phyloP scores from a whole-genome alignment of 495 filamentous ascomycete species.

The Umbilicaria muhlenbergii region DNA sequence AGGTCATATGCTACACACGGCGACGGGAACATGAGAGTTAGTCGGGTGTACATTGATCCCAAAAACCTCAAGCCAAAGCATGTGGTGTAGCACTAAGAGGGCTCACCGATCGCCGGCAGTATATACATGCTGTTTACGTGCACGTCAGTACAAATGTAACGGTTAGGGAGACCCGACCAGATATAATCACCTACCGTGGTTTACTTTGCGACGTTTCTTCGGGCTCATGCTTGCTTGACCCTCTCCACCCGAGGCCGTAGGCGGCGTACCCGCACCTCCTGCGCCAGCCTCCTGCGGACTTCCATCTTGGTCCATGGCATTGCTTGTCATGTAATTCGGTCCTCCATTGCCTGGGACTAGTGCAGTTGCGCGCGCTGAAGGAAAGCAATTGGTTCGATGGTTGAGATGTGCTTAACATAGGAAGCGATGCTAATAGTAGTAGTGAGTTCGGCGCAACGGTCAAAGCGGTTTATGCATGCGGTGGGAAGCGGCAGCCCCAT shows the following conservation, averaged over 20 bases:
- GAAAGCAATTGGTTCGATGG: no score
- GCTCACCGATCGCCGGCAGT: slow-evolving; percentile 97
- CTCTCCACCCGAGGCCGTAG: no score
- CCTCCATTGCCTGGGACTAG: not conserved
- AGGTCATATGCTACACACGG: slow-evolving; percentile 89
- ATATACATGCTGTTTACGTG: slow-evolving; percentile 69
- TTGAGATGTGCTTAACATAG: no score
- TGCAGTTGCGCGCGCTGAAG: no score
- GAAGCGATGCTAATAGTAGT: no score
- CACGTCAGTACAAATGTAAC: slow-evolving; percentile 4
- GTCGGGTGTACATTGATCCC: not conserved
- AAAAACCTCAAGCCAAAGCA: not conserved
- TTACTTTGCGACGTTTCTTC: slow-evolving; percentile 97
- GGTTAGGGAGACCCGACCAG: not conserved
- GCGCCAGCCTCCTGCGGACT: slow-evolving; percentile 4
- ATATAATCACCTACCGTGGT: slow-evolving; percentile 64
- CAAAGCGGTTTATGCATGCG: no score
- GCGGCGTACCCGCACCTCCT: slow-evolving; percentile 1
- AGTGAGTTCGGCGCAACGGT: no score
- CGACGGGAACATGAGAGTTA: slow-evolving; percentile 18
- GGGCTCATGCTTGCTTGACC: slow-evolving; percentile 33
- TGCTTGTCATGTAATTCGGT: not conserved
- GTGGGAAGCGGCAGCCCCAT: no score
- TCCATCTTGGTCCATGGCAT: slow-evolving; percentile 8
- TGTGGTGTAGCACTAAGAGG: slow-evolving; percentile 9